Percentiles rank a stretch among this genome's conserved stretches.
Evolutionary conservation across 2,329 filamentous ascomycete genomes (phyloP).

Genomic region (Alternaria brassicae): DNA sequence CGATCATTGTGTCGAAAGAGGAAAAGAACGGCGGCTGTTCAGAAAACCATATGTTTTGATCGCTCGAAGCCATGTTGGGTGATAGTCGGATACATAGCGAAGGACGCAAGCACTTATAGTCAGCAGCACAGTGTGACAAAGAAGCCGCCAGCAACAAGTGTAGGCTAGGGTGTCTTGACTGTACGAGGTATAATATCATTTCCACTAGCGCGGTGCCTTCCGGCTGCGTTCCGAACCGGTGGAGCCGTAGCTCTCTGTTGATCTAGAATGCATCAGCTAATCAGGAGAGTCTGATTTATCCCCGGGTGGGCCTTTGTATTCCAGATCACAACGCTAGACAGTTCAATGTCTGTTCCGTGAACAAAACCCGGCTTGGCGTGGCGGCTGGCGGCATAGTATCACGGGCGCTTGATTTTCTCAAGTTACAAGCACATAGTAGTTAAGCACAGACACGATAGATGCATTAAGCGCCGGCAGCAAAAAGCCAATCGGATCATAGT

Average conservation of each 20-base stretch:
- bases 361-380: not conserved
- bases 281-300: not conserved
- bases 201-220: not conserved
- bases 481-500: not conserved
- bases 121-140: not conserved
- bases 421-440: conserved; percentile 1
- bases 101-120: conserved; percentile 6
- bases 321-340: not conserved
- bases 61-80: conserved; percentile 6
- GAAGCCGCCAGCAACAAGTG: conserved; percentile 1
- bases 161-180: not conserved
- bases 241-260: not conserved
- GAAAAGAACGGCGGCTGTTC: not conserved
- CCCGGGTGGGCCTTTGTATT: not conserved
- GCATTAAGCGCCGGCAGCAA: not conserved
- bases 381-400: not conserved
- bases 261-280: not conserved
- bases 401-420: not conserved
- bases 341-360: not conserved
- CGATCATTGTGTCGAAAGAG: not conserved
- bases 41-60: not conserved
- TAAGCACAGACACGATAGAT: not conserved
- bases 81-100: not conserved
- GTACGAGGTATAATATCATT: not conserved
- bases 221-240: not conserved